phyloP scores from a whole-genome alignment of 2,329 filamentous ascomycete species.

The Pezicula neosporulosa region DNA sequence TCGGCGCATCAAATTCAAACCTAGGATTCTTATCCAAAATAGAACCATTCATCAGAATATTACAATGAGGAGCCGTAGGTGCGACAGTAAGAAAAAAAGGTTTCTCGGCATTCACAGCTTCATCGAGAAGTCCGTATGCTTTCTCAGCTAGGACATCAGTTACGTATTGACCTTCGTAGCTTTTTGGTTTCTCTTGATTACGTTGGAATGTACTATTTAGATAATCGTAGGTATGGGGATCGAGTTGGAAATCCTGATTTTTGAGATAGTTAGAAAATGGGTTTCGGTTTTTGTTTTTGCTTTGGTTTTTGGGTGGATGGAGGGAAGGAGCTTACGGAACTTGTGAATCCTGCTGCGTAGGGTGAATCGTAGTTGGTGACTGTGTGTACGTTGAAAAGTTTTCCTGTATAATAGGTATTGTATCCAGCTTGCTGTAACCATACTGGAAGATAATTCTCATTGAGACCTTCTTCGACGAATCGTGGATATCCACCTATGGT shows the following conservation, averaged over 20 bases:
- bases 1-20: conserved; percentile 33
- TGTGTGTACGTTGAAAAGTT: conserved; percentile 62
- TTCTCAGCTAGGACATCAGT: conserved; percentile 56
- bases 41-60: conserved; percentile 20
- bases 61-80: conserved; percentile 62
- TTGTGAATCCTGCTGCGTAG: conserved; percentile 51
- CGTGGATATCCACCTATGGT: conserved; percentile 54
- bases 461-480: conserved; percentile 59
- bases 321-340: neutral
- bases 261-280: neutral
- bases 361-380: conserved; percentile 58
- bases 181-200: conserved; percentile 50
- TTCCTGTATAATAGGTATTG: conserved; percentile 68
- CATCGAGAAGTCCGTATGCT: conserved; percentile 54
- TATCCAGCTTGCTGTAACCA: conserved; percentile 67
- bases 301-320: too few species aligned
- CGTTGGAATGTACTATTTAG: conserved; percentile 58
- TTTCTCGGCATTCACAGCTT: conserved; percentile 46
- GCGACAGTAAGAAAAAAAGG: conserved; percentile 67
- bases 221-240: conserved; percentile 65
- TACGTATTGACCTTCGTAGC: conserved; percentile 39
- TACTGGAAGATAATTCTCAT: conserved; percentile 63
- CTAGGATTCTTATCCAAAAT: neutral
- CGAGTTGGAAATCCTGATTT: conserved; percentile 52
- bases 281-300: neutral